Evolutionary conservation across 352 stramenopile species (phyloP).

Genomic region (Globisporangium okanoganense): DNA sequence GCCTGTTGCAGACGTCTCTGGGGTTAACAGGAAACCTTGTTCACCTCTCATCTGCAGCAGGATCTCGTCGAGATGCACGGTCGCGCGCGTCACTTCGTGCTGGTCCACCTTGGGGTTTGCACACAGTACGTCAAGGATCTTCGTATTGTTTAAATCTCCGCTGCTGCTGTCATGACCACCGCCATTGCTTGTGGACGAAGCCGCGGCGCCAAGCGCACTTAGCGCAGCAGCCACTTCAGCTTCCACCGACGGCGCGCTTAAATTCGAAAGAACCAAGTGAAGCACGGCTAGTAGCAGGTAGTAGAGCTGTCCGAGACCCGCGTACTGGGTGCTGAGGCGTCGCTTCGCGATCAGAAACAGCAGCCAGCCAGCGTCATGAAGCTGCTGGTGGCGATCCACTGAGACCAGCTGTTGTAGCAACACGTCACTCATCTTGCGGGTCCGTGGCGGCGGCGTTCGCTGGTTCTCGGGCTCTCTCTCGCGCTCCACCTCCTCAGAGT

Average conservation of each 20-base stretch:
- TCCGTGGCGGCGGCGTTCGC: background rate
- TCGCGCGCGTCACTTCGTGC: slow-evolving; percentile 37
- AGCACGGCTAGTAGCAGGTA: slow-evolving; percentile 72
- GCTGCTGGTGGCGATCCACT: slow-evolving; percentile 20
- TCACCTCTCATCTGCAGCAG: slow-evolving; percentile 34
- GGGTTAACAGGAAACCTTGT: slow-evolving; percentile 16
- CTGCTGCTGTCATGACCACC: background rate
- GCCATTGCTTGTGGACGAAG: background rate
- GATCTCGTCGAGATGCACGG: slow-evolving; percentile 34
- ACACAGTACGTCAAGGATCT: slow-evolving; percentile 48
- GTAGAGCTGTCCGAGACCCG: slow-evolving; percentile 69
- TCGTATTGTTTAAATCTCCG: slow-evolving; percentile 15
- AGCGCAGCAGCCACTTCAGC: slow-evolving; percentile 74
- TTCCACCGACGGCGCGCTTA: slow-evolving; percentile 49
- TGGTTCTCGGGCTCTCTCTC: slow-evolving; percentile 13
- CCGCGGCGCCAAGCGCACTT: slow-evolving; percentile 48
- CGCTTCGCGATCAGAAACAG: slow-evolving; percentile 65
- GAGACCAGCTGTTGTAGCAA: slow-evolving; percentile 10
- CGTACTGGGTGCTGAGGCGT: slow-evolving; percentile 36
- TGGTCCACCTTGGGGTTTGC: slow-evolving; percentile 42
- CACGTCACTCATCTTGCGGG: slow-evolving; percentile 16
- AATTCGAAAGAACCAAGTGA: slow-evolving; percentile 52
- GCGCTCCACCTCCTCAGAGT: slow-evolving; percentile 22
- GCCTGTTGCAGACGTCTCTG: background rate
- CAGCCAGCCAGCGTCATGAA: slow-evolving; percentile 73